Evolutionary conservation across 163 green algal species (phyloP).

Genomic region (Scenedesmus sp.): DNA sequence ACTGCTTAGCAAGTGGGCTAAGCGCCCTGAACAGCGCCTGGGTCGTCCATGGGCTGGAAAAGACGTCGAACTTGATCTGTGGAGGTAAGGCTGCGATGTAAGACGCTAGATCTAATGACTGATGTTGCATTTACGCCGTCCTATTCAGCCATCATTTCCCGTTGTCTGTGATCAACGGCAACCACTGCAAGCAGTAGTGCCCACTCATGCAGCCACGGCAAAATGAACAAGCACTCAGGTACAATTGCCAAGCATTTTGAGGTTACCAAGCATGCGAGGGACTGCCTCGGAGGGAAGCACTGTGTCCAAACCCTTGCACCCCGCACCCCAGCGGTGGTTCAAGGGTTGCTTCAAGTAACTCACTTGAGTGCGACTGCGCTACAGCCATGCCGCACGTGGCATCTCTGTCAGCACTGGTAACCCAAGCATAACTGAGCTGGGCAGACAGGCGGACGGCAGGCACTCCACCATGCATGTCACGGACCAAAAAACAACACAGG

Average conservation of each 20-base stretch:
- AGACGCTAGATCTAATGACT: constrained; percentile 74
- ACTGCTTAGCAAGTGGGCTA: constrained; percentile 86
- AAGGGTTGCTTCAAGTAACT: not conserved
- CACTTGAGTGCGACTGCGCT: too few species aligned
- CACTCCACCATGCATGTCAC: too few species aligned
- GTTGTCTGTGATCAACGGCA: not conserved
- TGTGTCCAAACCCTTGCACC: not conserved
- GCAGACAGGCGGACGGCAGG: too few species aligned
- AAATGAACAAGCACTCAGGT: not conserved
- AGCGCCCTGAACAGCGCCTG: constrained; percentile 91
- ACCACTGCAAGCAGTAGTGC: constrained; percentile 4
- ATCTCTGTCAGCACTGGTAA: too few species aligned
- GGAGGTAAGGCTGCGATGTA: constrained; percentile 77
- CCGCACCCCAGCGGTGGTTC: not conserved
- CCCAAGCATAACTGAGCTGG: too few species aligned
- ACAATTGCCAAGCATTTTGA: not conserved
- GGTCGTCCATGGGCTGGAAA: constrained; percentile 81
- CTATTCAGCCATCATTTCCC: not conserved
- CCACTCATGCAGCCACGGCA: not conserved
- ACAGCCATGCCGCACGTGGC: too few species aligned
- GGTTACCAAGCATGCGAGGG: not conserved
- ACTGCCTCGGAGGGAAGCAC: too few species aligned
- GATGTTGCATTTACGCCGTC: constrained; percentile 5
- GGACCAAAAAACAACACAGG: too few species aligned
- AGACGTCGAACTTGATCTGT: constrained; percentile 73